Conservation (phyloP, 805 yeast genomes). For the Citeromyces matritensis region DNA sequence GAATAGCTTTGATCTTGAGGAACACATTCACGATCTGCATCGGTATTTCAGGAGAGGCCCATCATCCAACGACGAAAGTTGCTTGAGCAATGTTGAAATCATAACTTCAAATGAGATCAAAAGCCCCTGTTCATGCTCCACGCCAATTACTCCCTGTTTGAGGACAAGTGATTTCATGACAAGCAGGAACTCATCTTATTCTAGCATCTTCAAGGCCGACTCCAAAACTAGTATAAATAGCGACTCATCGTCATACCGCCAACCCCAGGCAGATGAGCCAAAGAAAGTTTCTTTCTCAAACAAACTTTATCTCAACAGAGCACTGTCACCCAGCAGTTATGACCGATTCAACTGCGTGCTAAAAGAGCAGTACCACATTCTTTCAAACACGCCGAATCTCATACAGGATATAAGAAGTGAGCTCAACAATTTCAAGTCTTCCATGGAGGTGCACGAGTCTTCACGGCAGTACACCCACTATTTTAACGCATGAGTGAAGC, state of each 20-base stretch:
- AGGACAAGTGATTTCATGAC: not conserved
- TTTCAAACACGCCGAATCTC: conserved; percentile 28
- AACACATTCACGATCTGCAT: conserved; percentile 6
- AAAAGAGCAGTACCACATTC: conserved; percentile 27
- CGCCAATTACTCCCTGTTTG: conserved; percentile 1
- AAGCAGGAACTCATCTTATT: conserved; percentile 1
- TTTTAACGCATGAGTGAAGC: conserved; percentile 21
- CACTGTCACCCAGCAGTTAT: conserved; percentile 26
- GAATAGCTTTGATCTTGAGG: conserved; percentile 8
- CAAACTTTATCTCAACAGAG: conserved; percentile 2
- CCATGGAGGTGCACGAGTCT: conserved; percentile 54
- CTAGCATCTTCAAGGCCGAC: conserved; percentile 5
- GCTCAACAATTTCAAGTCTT: conserved; percentile 48
- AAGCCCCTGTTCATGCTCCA: conserved; percentile 1
- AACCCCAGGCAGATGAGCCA: conserved; percentile 4
- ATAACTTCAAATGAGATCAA: conserved; percentile 5
- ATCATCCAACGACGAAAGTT: not conserved
- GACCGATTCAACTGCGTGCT: conserved; percentile 37
- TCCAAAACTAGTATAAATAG: conserved; percentile 1
- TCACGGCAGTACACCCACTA: conserved; percentile 52
- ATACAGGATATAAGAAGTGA: conserved; percentile 47
- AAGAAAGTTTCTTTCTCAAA: conserved; percentile 2
- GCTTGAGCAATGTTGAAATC: conserved; percentile 5
- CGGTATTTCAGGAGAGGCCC: conserved; percentile 1
- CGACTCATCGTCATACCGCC: conserved; percentile 5